Base-by-base conservation (phyloP, 192 early-diverging fungal species). In the Lunasporangiospora selenospora region DNA sequence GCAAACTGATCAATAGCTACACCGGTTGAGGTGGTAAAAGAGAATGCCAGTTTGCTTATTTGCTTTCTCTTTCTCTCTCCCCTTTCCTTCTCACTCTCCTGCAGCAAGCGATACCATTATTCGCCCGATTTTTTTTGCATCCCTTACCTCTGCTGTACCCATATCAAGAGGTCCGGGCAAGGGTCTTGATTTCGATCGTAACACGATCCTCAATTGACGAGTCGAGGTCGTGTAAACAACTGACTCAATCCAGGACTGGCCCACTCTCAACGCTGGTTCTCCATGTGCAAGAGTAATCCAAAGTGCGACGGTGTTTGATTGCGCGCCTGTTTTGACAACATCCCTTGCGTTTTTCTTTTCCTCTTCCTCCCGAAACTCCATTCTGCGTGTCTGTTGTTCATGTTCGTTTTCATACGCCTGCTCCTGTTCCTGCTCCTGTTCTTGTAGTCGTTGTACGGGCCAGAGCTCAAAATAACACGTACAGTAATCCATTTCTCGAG, bases 401-500 rank as follows among this genome's bases (percentile, higher is more conserved):
- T n/a, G n/a, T n/a, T n/a, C n/a, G n/a, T n/a, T n/a, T n/a, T 39
- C 43, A 3, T 34, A 32, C 6, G 30, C n/a, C n/a, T 26, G 26
- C 6, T 7, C 18, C 13, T 51, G 24, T 18, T 19, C 7, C 10
- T 26, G 9, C 26, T 53, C 34, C n/a, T 40, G 53, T 26, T 51
- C 30, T 13, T 30, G 39, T 41, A 42, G 36, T 10, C 26, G 19
- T 19, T 11, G 11, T 9, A 19, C 19, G 21, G 16, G 8, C 44
- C 24, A n/a, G n/a, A 50, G 58, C 13, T 61, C 58, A 34, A 61
- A 40, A 19, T 50, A 0, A 15, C 58, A 61, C 3, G 8, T 23
- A 16, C 58, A 61, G 34, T 61, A 61, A 31, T 61, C 58, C 4
- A 31, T 51, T 6, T 27, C 37, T 8, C 47, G 45, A 26, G 58